These are phyloP conservation scores for Lentinula raphanica DNA, from an alignment of 768 basidiomycete species.

Conservation along the genomic window DNA sequence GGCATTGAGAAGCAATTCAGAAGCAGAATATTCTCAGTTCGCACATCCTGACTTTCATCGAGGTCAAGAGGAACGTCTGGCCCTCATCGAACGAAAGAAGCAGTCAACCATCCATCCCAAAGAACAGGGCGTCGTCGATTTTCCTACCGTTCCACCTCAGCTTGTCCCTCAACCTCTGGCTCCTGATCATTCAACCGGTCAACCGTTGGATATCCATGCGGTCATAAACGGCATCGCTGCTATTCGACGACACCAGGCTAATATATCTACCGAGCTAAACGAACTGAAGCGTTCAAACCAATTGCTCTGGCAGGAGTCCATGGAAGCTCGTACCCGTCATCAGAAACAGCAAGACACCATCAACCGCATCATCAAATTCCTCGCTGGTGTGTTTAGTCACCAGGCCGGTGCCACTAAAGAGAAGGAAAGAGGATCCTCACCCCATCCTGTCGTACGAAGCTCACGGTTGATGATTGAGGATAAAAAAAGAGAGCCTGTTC, in stretches of 20 bases:
- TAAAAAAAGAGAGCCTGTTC: conserved; percentile 28
- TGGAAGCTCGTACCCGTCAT: conserved; percentile 70
- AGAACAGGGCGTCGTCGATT: conserved; percentile 23
- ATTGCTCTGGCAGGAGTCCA: conserved; percentile 87
- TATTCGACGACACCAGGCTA: conserved; percentile 88
- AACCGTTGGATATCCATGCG: conserved; percentile 70
- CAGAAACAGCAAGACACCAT: conserved; percentile 96
- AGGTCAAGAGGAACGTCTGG: conserved; percentile 83
- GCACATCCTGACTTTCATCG: conserved; percentile 85
- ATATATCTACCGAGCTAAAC: conserved; percentile 86
- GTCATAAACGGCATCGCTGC: conserved; percentile 78
- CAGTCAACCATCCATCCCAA: conserved; percentile 35
- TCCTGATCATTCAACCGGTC: conserved; percentile 30
- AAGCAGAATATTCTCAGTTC: conserved; percentile 88
- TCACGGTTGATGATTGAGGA: conserved; percentile 69
- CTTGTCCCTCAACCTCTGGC: conserved; percentile 10
- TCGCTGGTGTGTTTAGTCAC: conserved; percentile 84
- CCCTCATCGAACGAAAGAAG: conserved; percentile 86
- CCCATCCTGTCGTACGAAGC: conserved; percentile 41
- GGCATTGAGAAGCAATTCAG: conserved; percentile 73
- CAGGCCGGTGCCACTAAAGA: conserved; percentile 35
- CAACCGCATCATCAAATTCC: conserved; percentile 89
- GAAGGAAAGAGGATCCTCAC: conserved; percentile 21
- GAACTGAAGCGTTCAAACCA: conserved; percentile 86
- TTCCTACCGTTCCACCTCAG: conserved; percentile 23